Evolutionary conservation across 1,284 basidiomycete genomes (phyloP), one percentile per base, ranked within the genome.

Genomic region (Ganoderma lingzhi): DNA sequence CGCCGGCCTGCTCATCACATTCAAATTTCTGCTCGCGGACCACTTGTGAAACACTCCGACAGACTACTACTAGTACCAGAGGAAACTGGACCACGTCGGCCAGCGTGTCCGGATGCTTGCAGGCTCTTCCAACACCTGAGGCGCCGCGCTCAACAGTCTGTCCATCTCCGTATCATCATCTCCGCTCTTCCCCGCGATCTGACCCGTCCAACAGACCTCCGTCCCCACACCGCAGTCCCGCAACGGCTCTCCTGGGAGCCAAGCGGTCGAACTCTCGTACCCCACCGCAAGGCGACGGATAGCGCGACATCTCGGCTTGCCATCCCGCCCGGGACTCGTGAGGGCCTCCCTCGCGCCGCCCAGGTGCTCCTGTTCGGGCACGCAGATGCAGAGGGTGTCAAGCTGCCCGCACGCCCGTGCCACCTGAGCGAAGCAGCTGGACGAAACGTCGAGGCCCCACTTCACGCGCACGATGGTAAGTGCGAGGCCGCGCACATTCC

Each of bases 381-480:
- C 55, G 55, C 55, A 56, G 17, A 56, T 56, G 32, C 55, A 56
- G 15, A 56, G 32, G n/a, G 55, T 56, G 55, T 56, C 55, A 30
- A 56, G 55, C 5, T 56, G 30, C 6, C 15, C 55, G 32, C 55
- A 1, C 15, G 35, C 32, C 15, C 28, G 55, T 10, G 32, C 32
- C 55, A 56, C 55, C 30, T 30, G 55, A 0, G 55, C 55, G 32
- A 56, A 17, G 55, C 14, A 56, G 15, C 55, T 17, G 5, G 30
- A 6, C 30, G 8, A 32, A 14, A 8, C 1, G 55, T 30, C 14
- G 3, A 10, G 48, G 12, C 2, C 6, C 32, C 55, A 23, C 23
- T 23, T 23, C 23, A 23, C 14, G 55, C 12, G 17, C 30, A 8
- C 5, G 55, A 56, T 56, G 55, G 6, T 56, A 15, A 56, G 55